Evolutionary conservation across 1,284 basidiomycete species (phyloP), one percentile per base, ranked within the genome.

Genomic region (Earliella scabrosa): DNA sequence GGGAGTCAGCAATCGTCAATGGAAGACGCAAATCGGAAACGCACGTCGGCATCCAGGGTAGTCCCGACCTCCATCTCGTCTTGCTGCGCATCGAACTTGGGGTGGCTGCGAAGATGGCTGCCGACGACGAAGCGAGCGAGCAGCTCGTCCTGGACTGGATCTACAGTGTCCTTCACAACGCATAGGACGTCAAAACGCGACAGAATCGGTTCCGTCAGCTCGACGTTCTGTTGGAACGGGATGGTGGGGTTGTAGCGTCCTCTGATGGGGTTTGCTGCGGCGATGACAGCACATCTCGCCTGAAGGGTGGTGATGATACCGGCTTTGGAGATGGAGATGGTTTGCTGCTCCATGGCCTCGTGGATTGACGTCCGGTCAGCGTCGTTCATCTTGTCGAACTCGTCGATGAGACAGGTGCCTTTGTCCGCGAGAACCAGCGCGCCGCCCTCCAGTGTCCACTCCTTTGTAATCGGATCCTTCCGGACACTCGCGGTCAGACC

Each of bases 331-430:
- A 99, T 98, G 1, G 97, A 98, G 66, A 99, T 99, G n/a, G 92
- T 92, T 71, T 99, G 97, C 75, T 99, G 97, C 73, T 99, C 97
- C 97, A 99, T 99, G 2, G 97, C 97, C 74, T 99, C 97, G 79
- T 99, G 97, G 67, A 99, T 99, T 7, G 95, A 98, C 11, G 97
- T 98, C 62, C 95, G 82, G 74, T 96, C 94, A 29, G 93, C 86
- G 68, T 99, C 97, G 77, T 99, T 99, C 97, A 99, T 99, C 82
- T 99, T 99, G 81, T 99, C 97, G 73, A 99, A 99, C 75, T 99
- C 97, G 75, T 99, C 97, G 65, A 99, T 99, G 31, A 99, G 79
- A 68, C 97, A 99, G 34, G 92, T 93, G n/a, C 97, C 97, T 77
- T 98, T 98, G 77, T 99, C 97, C 0, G 97, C 97, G 23, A 99